Conservation (phyloP, 2,329 filamentous ascomycete species). For the Tympanopsis confertula region DNA sequence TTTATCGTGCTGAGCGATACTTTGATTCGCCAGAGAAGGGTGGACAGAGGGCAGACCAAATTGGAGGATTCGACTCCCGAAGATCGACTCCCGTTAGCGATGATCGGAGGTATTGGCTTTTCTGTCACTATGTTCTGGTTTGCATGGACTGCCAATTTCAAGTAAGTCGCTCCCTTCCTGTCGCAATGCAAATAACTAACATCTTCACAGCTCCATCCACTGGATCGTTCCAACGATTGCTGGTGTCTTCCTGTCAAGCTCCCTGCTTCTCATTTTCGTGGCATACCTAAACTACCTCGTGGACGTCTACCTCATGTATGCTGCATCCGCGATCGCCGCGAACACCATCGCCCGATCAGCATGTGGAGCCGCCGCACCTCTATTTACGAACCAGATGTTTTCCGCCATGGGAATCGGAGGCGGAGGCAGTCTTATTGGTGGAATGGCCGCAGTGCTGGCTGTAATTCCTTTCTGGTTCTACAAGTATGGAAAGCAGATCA, state of each 20-base stretch:
- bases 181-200: conserved; percentile 9
- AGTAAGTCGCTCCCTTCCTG: conserved; percentile 19
- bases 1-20: conserved; percentile 26
- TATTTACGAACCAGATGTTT: too few species aligned
- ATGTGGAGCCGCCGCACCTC: too few species aligned
- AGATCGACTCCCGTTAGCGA: conserved; percentile 46
- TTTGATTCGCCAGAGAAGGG: conserved; percentile 21
- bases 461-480: background rate
- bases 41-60: conserved; percentile 21
- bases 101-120: conserved; percentile 33
- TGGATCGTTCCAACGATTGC: conserved; percentile 3
- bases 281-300: background rate
- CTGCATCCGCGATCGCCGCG: background rate
- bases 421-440: background rate
- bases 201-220: too few species aligned
- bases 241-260: conserved; percentile 19
- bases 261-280: conserved; percentile 20
- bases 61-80: conserved; percentile 22
- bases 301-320: background rate
- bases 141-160: conserved; percentile 35
- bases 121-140: conserved; percentile 35
- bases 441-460: background rate
- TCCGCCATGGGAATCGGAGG: background rate
- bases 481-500: background rate
- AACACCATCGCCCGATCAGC: background rate